Percentiles rank a stretch among this genome's conserved stretches.
These are phyloP conservation scores for Calycina marina DNA, from an alignment of 2,329 filamentous ascomycete species.

Conservation along the genomic window DNA sequence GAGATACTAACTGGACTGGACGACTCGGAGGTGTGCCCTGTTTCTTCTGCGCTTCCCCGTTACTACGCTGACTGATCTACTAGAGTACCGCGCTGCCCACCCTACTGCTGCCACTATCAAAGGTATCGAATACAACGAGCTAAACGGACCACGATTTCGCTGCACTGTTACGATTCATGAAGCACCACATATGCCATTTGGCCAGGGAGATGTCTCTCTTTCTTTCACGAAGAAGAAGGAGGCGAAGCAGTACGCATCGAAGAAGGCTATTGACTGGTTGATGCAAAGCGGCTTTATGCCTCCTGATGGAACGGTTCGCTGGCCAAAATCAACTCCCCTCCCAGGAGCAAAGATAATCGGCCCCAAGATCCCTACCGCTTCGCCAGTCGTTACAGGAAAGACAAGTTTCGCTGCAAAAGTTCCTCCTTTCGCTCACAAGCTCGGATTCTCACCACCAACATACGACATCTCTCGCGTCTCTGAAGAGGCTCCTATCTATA, in stretches of 20 bases:
- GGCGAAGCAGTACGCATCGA: constrained; percentile 21
- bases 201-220: constrained; percentile 8
- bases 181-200: constrained; percentile 10
- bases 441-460: constrained; percentile 15
- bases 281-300: constrained; percentile 19
- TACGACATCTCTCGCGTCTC: constrained; percentile 13
- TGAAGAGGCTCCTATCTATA: constrained; percentile 10
- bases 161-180: constrained; percentile 15
- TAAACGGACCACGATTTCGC: background rate
- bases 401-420: constrained; percentile 10
- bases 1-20: constrained; percentile 20
- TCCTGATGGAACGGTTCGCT: constrained; percentile 13
- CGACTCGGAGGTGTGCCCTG: constrained; percentile 14
- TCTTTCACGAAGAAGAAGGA: constrained; percentile 19
- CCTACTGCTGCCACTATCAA: constrained; percentile 2
- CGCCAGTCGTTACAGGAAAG: background rate
- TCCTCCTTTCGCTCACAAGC: constrained; percentile 11
- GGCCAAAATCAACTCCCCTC: constrained; percentile 10
- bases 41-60: background rate
- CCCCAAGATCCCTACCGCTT: background rate
- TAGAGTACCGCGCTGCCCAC: constrained; percentile 17
- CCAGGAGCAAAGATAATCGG: background rate
- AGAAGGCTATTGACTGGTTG: constrained; percentile 21
- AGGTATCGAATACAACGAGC: constrained; percentile 5
- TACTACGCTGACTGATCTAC: background rate